Evolutionary conservation across 805 yeast genomes (phyloP), one percentile per base, ranked within the genome.

Genomic region (Kodamaea nitidulidarum): DNA sequence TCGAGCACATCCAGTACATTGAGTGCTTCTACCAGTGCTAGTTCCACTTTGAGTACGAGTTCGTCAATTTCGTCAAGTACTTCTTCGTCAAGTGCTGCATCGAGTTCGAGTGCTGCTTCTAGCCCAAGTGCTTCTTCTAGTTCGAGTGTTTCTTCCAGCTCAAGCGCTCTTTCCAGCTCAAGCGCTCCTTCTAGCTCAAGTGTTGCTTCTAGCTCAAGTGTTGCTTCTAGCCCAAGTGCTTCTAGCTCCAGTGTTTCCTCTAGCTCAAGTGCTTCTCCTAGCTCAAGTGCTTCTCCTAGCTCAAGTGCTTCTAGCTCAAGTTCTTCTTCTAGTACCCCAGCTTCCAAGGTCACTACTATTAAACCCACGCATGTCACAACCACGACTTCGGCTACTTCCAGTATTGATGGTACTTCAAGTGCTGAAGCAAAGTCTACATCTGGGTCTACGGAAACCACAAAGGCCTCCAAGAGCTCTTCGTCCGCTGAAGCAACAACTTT

Each of bases 111-210:
- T n/a, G n/a, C n/a, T n/a, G n/a, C n/a, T n/a, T n/a, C 53, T 14
- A 35, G 49, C 38, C 14, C 38, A 22, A 17, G 46, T 18, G 24
- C 41, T 9, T 15, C 20, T 17, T 15, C 37, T 17, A 28, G 34
- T 14, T 16, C 44, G 15, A 16, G 47, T 15, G 29, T 43, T 14
- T 58, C 60, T 40, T 55, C 7, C 50, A 56, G 12, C 12, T 25
- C 27, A 7, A 25, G 27, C 36, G 48, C 49, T 10, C 41, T 57
- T 9, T 34, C 58, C 5, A 40, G 47, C 15, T 51, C 50, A 6
- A 27, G 37, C 24, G 36, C 54, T 6, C 40, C 60, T 6, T 39
- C 56, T 4, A 20, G 22, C 38, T 16, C 38, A 21, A 16, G 45
- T 18, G 22, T 40, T n/a, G 16, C 17, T 17, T n/a, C 37, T 17